Conservation (phyloP, 78 protist species). For the Dictyostelium brefeldianum region DNA sequence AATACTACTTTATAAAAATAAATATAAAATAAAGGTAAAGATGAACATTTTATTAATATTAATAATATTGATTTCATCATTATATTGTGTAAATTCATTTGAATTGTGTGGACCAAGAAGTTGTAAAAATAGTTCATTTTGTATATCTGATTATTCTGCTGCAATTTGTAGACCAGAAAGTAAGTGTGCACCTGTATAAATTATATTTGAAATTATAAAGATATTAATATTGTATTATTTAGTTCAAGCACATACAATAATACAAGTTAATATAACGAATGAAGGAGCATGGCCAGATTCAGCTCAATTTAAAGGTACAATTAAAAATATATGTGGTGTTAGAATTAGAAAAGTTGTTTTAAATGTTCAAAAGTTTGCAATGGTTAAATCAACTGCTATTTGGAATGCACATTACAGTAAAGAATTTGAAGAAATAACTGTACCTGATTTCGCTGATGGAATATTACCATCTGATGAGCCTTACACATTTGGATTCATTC, state of each 20-base stretch:
- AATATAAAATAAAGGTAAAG: neutral
- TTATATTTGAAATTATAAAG: neutral
- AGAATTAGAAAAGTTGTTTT: slow-evolving; percentile 53
- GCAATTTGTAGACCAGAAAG: slow-evolving; percentile 66
- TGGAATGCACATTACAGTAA: slow-evolving; percentile 52
- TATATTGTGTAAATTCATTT: neutral
- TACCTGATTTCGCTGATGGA: slow-evolving; percentile 71
- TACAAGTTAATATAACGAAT: slow-evolving; percentile 51
- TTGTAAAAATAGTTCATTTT: slow-evolving; percentile 36
- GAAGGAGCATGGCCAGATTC: slow-evolving; percentile 71
- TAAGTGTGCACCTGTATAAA: too few relatives aligned
- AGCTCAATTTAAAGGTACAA: slow-evolving; percentile 55
- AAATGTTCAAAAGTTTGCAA: slow-evolving; percentile 17
- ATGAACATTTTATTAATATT: neutral
- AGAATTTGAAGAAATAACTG: slow-evolving; percentile 14
- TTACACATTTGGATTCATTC: slow-evolving; percentile 49
- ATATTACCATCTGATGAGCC: neutral
- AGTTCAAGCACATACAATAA: slow-evolving; percentile 27
- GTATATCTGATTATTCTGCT: slow-evolving; percentile 38
- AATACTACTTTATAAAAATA: neutral
- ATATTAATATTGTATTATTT: neutral
- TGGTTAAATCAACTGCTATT: slow-evolving; percentile 47
- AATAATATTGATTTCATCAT: neutral
- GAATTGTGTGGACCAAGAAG: slow-evolving; percentile 80
- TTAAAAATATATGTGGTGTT: slow-evolving; percentile 33